phyloP scores from a whole-genome alignment of 1,284 basidiomycete genomes.

The Schizopora paradoxa region DNA sequence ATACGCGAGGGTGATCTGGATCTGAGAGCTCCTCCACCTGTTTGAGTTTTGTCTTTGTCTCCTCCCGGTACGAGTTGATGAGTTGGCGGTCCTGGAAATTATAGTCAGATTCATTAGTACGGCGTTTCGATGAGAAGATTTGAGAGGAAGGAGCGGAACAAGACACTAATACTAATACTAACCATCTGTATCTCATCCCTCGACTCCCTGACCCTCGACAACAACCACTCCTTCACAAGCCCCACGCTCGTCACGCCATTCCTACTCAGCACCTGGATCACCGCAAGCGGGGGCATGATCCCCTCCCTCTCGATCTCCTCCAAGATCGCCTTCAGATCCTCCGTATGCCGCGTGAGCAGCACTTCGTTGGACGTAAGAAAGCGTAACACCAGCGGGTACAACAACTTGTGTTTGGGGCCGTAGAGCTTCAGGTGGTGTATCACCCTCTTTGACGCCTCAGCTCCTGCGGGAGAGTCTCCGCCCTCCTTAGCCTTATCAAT shows the following conservation, averaged over 20 bases:
- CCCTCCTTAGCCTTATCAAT: slow-evolving; percentile 65
- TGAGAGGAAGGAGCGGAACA: slow-evolving; percentile 9
- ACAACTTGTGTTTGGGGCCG: slow-evolving; percentile 61
- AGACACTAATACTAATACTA: slow-evolving; percentile 27
- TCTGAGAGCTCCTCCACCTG: slow-evolving; percentile 81
- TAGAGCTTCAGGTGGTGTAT: slow-evolving; percentile 70
- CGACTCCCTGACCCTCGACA: slow-evolving; percentile 69
- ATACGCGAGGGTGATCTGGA: slow-evolving; percentile 73
- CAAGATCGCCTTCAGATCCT: slow-evolving; percentile 68
- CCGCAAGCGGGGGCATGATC: slow-evolving; percentile 83
- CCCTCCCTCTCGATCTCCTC: slow-evolving; percentile 72
- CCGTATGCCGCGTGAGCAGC: slow-evolving; percentile 62
- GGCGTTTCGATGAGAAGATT: too few relatives aligned
- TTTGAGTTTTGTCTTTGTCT: slow-evolving; percentile 76
- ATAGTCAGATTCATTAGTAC: background rate
- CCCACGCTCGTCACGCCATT: slow-evolving; percentile 88
- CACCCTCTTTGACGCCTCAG: slow-evolving; percentile 59
- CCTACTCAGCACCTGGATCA: slow-evolving; percentile 83
- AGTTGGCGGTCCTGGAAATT: slow-evolving; percentile 70
- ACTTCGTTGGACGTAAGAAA: slow-evolving; percentile 81
- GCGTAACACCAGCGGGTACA: slow-evolving; percentile 87
- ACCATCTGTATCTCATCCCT: slow-evolving; percentile 77
- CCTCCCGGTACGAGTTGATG: slow-evolving; percentile 80
- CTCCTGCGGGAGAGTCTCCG: slow-evolving; percentile 29
- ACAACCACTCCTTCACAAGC: slow-evolving; percentile 85